Percentiles rank a stretch among this genome's conserved stretches.
Evolutionary conservation across 768 basidiomycete genomes (phyloP).

Genomic region (Serendipita sp.): DNA sequence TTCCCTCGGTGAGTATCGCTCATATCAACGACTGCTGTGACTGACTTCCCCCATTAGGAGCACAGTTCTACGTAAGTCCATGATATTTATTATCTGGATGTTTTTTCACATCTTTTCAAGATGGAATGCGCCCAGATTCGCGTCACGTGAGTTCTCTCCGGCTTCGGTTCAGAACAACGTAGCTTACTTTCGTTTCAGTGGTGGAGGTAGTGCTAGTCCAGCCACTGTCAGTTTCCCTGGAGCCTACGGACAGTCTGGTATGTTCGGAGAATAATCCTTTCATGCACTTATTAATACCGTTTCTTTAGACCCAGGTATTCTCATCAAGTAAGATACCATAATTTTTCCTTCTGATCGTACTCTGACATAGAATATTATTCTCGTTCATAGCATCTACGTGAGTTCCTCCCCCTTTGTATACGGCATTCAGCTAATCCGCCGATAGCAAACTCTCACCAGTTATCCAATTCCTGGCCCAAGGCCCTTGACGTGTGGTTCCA

Average conservation of each 20-base stretch:
- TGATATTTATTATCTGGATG: not conserved
- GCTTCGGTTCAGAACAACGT: not conserved
- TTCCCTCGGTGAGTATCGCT: slow-evolving; percentile 12
- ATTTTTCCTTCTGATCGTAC: not conserved
- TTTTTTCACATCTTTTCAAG: slow-evolving; percentile 8
- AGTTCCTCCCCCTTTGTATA: not conserved
- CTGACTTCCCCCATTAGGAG: slow-evolving; percentile 16
- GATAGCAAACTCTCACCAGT: not conserved
- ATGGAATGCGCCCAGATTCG: slow-evolving; percentile 26
- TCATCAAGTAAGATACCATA: slow-evolving; percentile 14
- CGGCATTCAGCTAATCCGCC: not conserved
- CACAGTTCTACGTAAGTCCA: slow-evolving; percentile 36
- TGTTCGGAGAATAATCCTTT: not conserved
- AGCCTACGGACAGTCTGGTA: slow-evolving; percentile 8
- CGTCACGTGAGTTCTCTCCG: slow-evolving; percentile 17
- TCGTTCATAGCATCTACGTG: not conserved
- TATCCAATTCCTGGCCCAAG: slow-evolving; percentile 12
- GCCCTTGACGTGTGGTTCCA: slow-evolving; percentile 17
- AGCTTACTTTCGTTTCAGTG: not conserved
- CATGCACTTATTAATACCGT: not conserved
- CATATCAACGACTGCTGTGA: not conserved
- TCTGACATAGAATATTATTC: not conserved
- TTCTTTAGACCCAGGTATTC: slow-evolving; percentile 19
- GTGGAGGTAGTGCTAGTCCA: slow-evolving; percentile 9
- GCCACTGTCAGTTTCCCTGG: slow-evolving; percentile 12